Evolutionary conservation across 768 basidiomycete species (phyloP), one percentile per base, ranked within the genome.

Genomic region (Mycena amicta): DNA sequence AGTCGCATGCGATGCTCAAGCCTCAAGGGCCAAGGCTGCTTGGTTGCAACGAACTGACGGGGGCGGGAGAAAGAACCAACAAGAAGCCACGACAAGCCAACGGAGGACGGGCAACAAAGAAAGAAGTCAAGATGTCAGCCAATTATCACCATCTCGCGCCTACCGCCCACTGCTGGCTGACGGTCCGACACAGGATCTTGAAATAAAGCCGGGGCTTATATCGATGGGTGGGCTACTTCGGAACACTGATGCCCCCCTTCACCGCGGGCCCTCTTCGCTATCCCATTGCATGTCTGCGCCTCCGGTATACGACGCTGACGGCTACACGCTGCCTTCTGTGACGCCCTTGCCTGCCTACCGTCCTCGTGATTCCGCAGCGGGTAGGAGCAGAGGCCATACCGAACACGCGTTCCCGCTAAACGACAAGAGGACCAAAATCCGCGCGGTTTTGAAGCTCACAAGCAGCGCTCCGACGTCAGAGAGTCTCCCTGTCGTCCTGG

Each of bases 331-430:
- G 45, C 15, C 27, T 4, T 18, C 33, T 13, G 41, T 53, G 5
- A 43, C 37, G 6, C 46, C 41, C n/a, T 28, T 59, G 27, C 61
- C 61, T 23, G 51, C 57, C 5, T 63, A 63, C 51, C 58, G 40
- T n/a, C 45, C 54, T 11, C 56, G 54, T 40, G 20, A 30, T 18
- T 20, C 4, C 22, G 22, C 33, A 22, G 8, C 8, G 6, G 26
- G 28, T 39, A 53, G 50, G 28, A 55, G 51, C 31, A 51, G 56
- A 41, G 40, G 51, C 23, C 55, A 56, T 12, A 59, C 57, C 20
- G 57, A 63, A 20, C 61, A 63, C 30, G 22, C 52, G 25, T 59
- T 59, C 46, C 22, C 45, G 40, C 57, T 59, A 3, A 50, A 59
- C 45, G 57, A 63, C 28, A 50, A 53, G 30, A 59, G 50, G 22